These are phyloP conservation scores for Ilex asprella DNA, from an alignment of 257 asterid genomes.

Conservation along the genomic window DNA sequence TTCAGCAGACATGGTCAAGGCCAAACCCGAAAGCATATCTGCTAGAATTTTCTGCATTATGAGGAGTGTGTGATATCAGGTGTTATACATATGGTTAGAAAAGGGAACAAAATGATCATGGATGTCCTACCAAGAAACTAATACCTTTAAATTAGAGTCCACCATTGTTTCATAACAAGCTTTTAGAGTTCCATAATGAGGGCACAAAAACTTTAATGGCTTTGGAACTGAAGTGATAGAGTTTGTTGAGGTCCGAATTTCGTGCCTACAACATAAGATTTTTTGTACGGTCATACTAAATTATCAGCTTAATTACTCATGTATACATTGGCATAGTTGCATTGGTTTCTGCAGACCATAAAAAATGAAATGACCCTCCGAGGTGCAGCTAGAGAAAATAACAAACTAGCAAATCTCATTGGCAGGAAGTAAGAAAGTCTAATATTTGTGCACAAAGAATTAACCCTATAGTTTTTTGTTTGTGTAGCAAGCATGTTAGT, in stretches of 20 bases:
- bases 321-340: no score
- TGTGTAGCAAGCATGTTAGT: no score
- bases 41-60: constrained; percentile 64
- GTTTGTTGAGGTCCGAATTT: constrained; percentile 89
- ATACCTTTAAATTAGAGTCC: constrained; percentile 71
- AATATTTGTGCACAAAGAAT: no score
- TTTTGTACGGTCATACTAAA: no score
- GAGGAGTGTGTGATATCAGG: not conserved
- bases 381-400: no score
- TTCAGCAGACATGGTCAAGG: constrained; percentile 96
- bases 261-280: constrained; percentile 42
- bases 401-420: no score
- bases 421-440: no score
- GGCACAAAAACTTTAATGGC: constrained; percentile 90
- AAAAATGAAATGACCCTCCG: no score
- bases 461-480: no score
- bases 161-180: constrained; percentile 57
- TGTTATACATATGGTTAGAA: no score
- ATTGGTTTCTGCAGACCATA: no score
- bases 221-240: constrained; percentile 99
- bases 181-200: constrained; percentile 88
- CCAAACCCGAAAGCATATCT: constrained; percentile 92
- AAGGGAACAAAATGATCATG: not conserved
- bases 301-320: no score
- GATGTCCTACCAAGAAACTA: constrained; percentile 8